Evolutionary conservation across 352 stramenopile genomes (phyloP).

Genomic region (Phytophthora cryptogea): DNA sequence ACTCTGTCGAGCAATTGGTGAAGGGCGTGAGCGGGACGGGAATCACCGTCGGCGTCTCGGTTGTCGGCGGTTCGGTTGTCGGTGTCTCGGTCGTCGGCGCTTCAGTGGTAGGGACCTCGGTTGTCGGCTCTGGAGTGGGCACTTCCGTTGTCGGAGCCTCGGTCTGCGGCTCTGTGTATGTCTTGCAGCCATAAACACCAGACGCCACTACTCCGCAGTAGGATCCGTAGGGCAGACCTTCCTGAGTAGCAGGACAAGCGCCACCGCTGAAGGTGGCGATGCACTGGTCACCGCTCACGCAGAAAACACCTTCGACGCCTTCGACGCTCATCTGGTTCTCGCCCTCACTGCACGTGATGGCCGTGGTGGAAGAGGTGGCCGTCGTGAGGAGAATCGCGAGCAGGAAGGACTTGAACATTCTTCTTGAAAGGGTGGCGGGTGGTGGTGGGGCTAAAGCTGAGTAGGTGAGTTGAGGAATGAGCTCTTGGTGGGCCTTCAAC

Average conservation of each 20-base stretch:
- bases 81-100: constrained; percentile 1
- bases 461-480: constrained; percentile 29
- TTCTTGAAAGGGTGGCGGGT: background rate
- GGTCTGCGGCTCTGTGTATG: constrained; percentile 6
- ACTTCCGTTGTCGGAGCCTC: constrained; percentile 1
- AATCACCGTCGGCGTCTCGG: constrained; percentile 1
- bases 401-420: constrained; percentile 37
- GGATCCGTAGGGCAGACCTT: constrained; percentile 35
- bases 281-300: constrained; percentile 28
- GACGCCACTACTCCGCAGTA: constrained; percentile 42
- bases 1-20: constrained; percentile 13
- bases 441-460: constrained; percentile 6
- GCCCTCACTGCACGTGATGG: constrained; percentile 17
- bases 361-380: constrained; percentile 15
- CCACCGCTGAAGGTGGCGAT: constrained; percentile 33
- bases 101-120: background rate
- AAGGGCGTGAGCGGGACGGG: constrained; percentile 12
- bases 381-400: constrained; percentile 31
- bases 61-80: background rate
- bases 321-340: constrained; percentile 44
- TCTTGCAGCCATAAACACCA: constrained; percentile 44
- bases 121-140: constrained; percentile 2
- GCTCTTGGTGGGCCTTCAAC: background rate
- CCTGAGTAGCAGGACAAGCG: constrained; percentile 24
- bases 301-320: constrained; percentile 36